Percentiles rank a stretch among this genome's conserved stretches.
phyloP scores from a whole-genome alignment of 2,329 filamentous ascomycete species.

The Pseudodiploospora longispora region DNA sequence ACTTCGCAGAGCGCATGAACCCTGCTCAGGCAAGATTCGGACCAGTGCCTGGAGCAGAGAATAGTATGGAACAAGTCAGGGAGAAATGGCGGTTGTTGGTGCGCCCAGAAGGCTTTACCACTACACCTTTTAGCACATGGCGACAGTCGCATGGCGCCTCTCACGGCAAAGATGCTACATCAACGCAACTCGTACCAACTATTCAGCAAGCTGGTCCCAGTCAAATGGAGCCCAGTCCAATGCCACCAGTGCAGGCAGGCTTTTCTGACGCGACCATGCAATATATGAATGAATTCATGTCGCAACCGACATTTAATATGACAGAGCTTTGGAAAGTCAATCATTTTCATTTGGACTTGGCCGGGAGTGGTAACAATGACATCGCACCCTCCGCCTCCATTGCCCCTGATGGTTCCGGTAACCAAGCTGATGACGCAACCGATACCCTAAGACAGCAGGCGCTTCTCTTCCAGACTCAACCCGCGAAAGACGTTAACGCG shows the following conservation, averaged over 20 bases:
- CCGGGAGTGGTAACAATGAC: background rate
- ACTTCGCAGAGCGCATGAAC: slow-evolving; percentile 39
- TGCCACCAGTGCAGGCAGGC: slow-evolving; percentile 13
- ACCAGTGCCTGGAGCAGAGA: slow-evolving; percentile 38
- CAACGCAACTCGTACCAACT: background rate
- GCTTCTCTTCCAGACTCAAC: slow-evolving; percentile 14
- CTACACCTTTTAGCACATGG: slow-evolving; percentile 8
- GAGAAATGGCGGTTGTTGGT: slow-evolving; percentile 46
- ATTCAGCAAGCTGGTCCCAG: background rate
- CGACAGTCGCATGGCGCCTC: background rate
- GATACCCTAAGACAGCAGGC: slow-evolving; percentile 12
- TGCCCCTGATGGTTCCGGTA: background rate
- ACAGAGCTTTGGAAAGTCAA: slow-evolving; percentile 25
- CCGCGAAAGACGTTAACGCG: slow-evolving; percentile 24
- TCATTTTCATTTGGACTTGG: slow-evolving; percentile 2
- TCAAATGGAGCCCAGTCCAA: slow-evolving; percentile 6
- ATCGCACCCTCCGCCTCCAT: slow-evolving; percentile 3
- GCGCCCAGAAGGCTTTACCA: slow-evolving; percentile 20
- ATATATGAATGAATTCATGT: slow-evolving; percentile 30
- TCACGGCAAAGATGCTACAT: background rate
- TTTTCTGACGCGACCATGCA: slow-evolving; percentile 23
- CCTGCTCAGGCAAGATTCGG: slow-evolving; percentile 38
- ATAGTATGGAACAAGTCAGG: slow-evolving; percentile 35
- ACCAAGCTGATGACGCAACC: background rate
- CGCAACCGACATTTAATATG: slow-evolving; percentile 27